phyloP scores from a whole-genome alignment of 2,329 filamentous ascomycete genomes.

The Hypoxylon sp. region DNA sequence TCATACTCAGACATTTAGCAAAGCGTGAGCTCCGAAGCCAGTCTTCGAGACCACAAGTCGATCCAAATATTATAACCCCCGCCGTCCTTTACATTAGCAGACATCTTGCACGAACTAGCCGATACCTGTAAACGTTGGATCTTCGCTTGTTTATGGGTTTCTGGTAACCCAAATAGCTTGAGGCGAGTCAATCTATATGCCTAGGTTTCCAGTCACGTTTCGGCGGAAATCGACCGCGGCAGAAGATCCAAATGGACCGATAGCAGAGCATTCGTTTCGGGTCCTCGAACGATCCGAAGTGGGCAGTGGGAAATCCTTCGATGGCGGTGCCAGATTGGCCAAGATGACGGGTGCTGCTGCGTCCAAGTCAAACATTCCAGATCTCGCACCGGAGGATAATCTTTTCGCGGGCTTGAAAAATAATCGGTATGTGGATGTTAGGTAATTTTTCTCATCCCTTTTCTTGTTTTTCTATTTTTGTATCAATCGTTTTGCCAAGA shows the following conservation, averaged over 20 bases:
- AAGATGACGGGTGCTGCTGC: constrained; percentile 58
- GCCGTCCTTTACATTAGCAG: constrained; percentile 24
- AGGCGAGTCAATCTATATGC: constrained; percentile 65
- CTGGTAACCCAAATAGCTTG: constrained; percentile 39
- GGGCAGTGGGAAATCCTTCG: constrained; percentile 63
- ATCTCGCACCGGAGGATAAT: constrained; percentile 65
- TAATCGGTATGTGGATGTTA: constrained; percentile 64
- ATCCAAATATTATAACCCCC: constrained; percentile 22
- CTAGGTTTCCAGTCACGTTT: constrained; percentile 73
- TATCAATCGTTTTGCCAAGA: constrained; percentile 31
- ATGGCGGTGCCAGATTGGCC: constrained; percentile 63
- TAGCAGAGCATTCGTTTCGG: constrained; percentile 69
- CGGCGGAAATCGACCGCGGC: constrained; percentile 73
- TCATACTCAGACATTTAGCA: constrained; percentile 44
- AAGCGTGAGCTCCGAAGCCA: constrained; percentile 33
- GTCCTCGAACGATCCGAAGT: constrained; percentile 70
- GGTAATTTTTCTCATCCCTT: constrained; percentile 32
- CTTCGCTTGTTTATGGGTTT: constrained; percentile 49
- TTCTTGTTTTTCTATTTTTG: constrained; percentile 36
- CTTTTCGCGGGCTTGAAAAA: constrained; percentile 71
- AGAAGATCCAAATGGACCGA: constrained; percentile 66
- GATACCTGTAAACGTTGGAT: constrained; percentile 26
- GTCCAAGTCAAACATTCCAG: constrained; percentile 58
- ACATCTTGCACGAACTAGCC: constrained; percentile 29
- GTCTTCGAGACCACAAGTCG: constrained; percentile 34